Percentiles rank a stretch among this genome's conserved stretches.
phyloP scores from a whole-genome alignment of 805 yeast genomes.

The Suhomyces pyralidae region DNA sequence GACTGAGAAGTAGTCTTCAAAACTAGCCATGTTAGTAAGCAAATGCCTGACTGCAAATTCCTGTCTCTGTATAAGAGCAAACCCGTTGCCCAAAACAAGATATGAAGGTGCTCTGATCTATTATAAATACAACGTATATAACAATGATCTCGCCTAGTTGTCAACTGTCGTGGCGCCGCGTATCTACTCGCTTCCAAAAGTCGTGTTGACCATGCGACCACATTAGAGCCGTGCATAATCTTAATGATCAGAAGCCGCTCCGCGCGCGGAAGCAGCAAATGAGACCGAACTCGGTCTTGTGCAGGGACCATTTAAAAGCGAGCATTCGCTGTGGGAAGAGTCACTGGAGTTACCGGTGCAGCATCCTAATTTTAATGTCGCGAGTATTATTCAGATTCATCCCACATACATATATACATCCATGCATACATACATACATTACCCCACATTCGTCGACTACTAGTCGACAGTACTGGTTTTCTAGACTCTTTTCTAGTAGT shows the following conservation, averaged over 20 bases:
- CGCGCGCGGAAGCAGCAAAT: background rate
- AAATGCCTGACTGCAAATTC: background rate
- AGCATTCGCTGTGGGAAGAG: background rate
- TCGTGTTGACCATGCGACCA: background rate
- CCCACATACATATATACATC: too few relatives aligned
- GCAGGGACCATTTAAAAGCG: background rate
- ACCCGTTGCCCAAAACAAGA: background rate
- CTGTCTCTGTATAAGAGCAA: background rate
- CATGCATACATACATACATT: background rate
- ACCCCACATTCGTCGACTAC: background rate
- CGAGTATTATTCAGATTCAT: background rate
- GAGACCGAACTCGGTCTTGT: background rate
- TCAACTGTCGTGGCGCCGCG: background rate
- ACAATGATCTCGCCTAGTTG: background rate
- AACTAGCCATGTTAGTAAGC: constrained; percentile 1
- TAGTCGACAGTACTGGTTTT: too few relatives aligned
- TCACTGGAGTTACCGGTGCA: background rate
- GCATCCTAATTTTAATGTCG: background rate
- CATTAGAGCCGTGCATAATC: constrained; percentile 1
- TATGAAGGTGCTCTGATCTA: background rate
- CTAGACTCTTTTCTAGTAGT: constrained; percentile 1
- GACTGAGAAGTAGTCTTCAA: constrained; percentile 48
- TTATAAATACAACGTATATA: background rate
- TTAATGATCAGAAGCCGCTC: constrained; percentile 2
- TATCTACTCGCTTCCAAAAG: background rate